Base-by-base conservation (phyloP, 2,329 filamentous ascomycete genomes). In the Gaeumannomyces sp. region DNA sequence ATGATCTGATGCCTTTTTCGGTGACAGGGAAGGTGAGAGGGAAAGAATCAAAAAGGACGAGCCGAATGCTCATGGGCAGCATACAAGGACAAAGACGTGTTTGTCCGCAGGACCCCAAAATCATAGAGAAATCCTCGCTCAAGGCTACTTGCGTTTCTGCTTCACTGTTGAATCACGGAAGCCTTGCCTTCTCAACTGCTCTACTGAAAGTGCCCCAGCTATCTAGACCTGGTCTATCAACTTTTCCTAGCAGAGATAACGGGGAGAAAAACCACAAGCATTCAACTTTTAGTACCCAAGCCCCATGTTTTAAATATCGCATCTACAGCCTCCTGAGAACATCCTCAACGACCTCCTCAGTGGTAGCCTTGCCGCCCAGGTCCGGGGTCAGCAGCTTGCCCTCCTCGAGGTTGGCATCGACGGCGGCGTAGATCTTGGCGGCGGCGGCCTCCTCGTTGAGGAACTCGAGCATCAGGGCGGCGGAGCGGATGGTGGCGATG, bases 401-500 rank as follows among this genome's bases (percentile, higher is more conserved):
- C 73, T 95, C 93, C 75, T 89, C 89, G 45, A 99, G 80, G 76
- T 95, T 96, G 59, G 83, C 93, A 78, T 99, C 95, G 29, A 98
- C 93, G 28, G 95, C 95, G 66, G 87, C 84, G 77, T 98, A 97
- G 72, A 99, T 96, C 80, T 83, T 88, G 35, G 91, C 92, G 45
- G 95, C 95, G 27, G 95, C 95, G 68, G 85, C 82, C 78, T 93
- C 89, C 81, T 96, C 89, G 68, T 92, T 88, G 69, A 98, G 81
- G 79, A 98, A 99, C 82, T 98, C 94, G 69, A 99, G 83, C 95
- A 99, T 98, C 68, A 97, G 83, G 45, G 91, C 95, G 22, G 93
- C 90, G 77, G 91, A 95, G 74, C 95, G 84, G 69, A 99, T 85
- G 13, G 95, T 98, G 50, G 95, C 95, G 73, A 99, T 96, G 29